A percentile compares a stretch with the other conserved stretches of the same genome.
These are phyloP conservation scores for Talaromyces islandicus DNA, from an alignment of 2,329 filamentous ascomycete species.

Conservation along the genomic window DNA sequence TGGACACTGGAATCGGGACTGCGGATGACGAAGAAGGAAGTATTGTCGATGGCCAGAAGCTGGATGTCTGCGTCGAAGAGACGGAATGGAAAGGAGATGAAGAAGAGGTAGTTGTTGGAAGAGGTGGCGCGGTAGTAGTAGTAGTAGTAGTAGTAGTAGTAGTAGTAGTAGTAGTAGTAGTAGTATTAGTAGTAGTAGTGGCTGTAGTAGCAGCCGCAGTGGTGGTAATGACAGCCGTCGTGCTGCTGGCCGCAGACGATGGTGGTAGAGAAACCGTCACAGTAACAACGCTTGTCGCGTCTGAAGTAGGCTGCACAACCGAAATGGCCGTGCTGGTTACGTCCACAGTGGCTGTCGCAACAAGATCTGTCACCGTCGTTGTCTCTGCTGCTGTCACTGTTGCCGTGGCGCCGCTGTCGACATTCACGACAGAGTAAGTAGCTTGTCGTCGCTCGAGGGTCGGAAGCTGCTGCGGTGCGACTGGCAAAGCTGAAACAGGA, in stretches of 20 bases:
- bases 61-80: neutral
- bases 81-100: neutral
- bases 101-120: neutral
- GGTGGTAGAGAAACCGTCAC: slow-evolving; percentile 5
- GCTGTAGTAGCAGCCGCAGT: neutral
- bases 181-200: too few relatives aligned
- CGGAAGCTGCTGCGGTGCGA: neutral
- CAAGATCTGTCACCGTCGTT: slow-evolving; percentile 7
- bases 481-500: slow-evolving; percentile 1
- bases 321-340: slow-evolving; percentile 9
- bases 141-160: neutral
- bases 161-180: too few relatives aligned
- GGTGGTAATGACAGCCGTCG: neutral
- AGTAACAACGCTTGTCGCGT: slow-evolving; percentile 1
- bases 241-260: neutral
- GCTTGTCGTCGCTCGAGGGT: slow-evolving; percentile 5
- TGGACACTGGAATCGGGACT: neutral
- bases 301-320: slow-evolving; percentile 7
- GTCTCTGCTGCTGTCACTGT: slow-evolving; percentile 5
- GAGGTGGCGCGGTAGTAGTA: neutral
- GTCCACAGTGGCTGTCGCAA: slow-evolving; percentile 6
- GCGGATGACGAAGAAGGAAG: neutral
- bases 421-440: slow-evolving; percentile 27
- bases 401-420: slow-evolving; percentile 17
- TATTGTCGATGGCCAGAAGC: neutral